Evolutionary conservation across 805 yeast genomes (phyloP), one percentile per base, ranked within the genome.

Genomic region (Candida mattraensis): DNA sequence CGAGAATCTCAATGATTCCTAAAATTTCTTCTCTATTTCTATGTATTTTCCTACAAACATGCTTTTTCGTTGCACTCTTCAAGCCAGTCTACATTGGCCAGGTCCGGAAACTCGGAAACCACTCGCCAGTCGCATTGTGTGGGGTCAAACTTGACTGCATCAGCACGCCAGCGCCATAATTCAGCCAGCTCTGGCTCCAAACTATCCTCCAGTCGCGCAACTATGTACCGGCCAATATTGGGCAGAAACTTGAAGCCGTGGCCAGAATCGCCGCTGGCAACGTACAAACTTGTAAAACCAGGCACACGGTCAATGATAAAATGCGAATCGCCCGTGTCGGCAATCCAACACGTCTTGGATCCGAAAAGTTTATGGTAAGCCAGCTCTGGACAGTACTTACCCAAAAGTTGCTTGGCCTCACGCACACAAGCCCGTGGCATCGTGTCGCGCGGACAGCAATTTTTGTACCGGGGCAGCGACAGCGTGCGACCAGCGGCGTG

Each of bases 221-320:
- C 35, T 12, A 70, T 67, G 41, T 70, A 71, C 35, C 58, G 60
- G 1, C 77, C 76, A 32, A 71, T 67, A 27, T 58, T 64, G 11
- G 77, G 77, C 36, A 71, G 44, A 28, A 66, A 66, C 47, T 70
- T 71, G 51, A 63, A 70, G 4, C 61, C 72, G 48, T 70, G 76
- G 7, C 75, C 73, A 3, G 74, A 63, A 45, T 70, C 76, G 12
- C 77, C 77, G 8, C 70, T 57, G 0, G 72, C 74, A n/a, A 71
- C 64, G 33, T 42, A 59, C 2, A 67, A 52, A 18, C 60, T 61
- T 0, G 36, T 26, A 12, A 43, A 42, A 1, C 46, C 45, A 2
- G 75, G 76, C 15, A 64, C 56, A 18, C 39, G 39, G 42, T 69
- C 71, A 15, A 70, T 61, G 10, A 70, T 48, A 35, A 68, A 69